Percentiles rank a stretch among this genome's conserved stretches.
Conservation (phyloP, 2,329 filamentous ascomycete genomes). For the Calonectria honghensis region DNA sequence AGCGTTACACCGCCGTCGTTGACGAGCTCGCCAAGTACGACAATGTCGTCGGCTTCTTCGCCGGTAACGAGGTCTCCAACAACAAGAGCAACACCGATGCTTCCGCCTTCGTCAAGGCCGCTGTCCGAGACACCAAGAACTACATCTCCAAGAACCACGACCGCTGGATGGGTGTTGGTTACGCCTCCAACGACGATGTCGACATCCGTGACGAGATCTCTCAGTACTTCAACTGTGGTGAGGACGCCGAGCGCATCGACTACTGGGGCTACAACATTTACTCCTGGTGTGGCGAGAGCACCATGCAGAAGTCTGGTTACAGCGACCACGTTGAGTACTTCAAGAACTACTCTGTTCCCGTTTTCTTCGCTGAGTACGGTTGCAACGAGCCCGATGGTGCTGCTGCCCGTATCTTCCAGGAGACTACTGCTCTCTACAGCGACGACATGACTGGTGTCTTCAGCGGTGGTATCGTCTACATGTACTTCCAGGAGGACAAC, state of each 20-base stretch:
- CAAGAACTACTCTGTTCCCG: constrained; percentile 89
- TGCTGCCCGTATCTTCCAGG: constrained; percentile 85
- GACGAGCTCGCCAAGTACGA: constrained; percentile 88
- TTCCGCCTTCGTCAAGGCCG: constrained; percentile 97
- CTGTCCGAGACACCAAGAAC: constrained; percentile 95
- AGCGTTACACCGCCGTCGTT: constrained; percentile 88
- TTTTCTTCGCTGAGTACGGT: constrained; percentile 99
- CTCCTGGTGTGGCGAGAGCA: constrained; percentile 96
- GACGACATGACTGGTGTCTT: constrained; percentile 89
- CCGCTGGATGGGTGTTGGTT: constrained; percentile 90
- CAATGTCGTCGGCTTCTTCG: constrained; percentile 98
- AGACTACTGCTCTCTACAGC: constrained; percentile 88
- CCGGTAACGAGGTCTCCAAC: constrained; percentile 98
- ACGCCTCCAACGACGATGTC: constrained; percentile 95
- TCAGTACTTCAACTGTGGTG: constrained; percentile 95
- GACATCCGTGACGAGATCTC: constrained; percentile 88
- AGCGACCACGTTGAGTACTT: constrained; percentile 90
- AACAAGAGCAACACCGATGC: constrained; percentile 90
- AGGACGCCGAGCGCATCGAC: constrained; percentile 81
- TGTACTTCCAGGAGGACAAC: constrained; percentile 96
- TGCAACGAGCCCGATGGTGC: constrained; percentile 83
- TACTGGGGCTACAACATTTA: constrained; percentile 99
- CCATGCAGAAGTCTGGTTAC: constrained; percentile 86
- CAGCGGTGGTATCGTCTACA: constrained; percentile 98
- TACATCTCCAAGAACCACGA: constrained; percentile 90